Conservation (phyloP, 2,329 filamentous ascomycete genomes). For the Harringtonia aguacate region DNA sequence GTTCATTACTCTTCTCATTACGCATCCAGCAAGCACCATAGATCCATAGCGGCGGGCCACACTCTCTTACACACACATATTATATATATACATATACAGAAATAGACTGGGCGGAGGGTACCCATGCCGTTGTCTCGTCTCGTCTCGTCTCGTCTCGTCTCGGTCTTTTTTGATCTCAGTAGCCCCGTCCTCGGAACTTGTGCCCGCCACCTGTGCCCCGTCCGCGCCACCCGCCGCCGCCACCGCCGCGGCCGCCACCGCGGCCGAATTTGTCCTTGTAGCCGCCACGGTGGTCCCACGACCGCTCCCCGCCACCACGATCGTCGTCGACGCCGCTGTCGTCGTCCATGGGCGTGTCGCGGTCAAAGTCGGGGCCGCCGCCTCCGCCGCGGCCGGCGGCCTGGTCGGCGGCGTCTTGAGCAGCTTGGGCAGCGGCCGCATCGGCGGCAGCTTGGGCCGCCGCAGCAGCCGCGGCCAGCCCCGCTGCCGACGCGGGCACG, state of each 20-base stretch:
- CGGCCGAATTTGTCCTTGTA: constrained; percentile 1
- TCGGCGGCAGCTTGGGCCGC: constrained; percentile 36
- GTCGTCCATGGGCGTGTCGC: not conserved
- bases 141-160: constrained; percentile 1
- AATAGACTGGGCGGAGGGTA: too few relatives aligned
- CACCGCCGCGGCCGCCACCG: constrained; percentile 5
- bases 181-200: constrained; percentile 15
- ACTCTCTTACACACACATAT: too few relatives aligned
- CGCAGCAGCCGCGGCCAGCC: constrained; percentile 19
- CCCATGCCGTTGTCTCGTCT: not conserved
- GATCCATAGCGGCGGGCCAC: not conserved
- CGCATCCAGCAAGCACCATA: not conserved
- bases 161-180: not conserved
- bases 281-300: not conserved
- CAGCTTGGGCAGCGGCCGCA: constrained; percentile 12
- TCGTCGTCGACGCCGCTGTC: not conserved
- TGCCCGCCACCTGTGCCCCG: constrained; percentile 19
- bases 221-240: constrained; percentile 17
- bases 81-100: too few relatives aligned
- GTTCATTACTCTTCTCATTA: not conserved
- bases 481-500: constrained; percentile 26
- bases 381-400: not conserved
- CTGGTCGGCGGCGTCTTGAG: not conserved
- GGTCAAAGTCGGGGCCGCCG: not conserved
- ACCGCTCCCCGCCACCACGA: too few relatives aligned